Percentiles rank a stretch among this genome's conserved stretches.
These are phyloP conservation scores for Panellus pusillus DNA, from an alignment of 768 basidiomycete species.

Conservation along the genomic window DNA sequence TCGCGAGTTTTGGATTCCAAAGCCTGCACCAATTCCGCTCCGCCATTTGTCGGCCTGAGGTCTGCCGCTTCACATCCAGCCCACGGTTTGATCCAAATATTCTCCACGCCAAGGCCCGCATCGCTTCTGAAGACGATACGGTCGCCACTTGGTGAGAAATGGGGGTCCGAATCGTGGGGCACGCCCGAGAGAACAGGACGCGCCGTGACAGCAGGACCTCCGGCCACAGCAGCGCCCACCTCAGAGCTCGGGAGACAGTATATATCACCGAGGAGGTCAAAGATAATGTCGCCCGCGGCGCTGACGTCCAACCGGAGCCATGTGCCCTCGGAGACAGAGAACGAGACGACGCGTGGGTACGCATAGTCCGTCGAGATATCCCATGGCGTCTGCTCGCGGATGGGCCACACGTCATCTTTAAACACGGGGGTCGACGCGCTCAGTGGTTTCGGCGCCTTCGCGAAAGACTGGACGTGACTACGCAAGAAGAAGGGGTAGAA, in stretches of 20 bases:
- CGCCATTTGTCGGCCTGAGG: conserved; percentile 36
- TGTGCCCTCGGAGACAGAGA: conserved; percentile 72
- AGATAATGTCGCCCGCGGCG: conserved; percentile 70
- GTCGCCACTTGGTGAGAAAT: conserved; percentile 68
- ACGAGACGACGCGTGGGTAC: conserved; percentile 64
- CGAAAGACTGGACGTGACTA: conserved; percentile 21
- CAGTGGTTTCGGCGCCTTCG: conserved; percentile 20
- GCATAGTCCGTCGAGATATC: conserved; percentile 77
- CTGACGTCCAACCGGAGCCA: conserved; percentile 77
- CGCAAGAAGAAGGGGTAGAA: conserved; percentile 28
- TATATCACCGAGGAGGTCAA: conserved; percentile 74
- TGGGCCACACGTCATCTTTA: conserved; percentile 55
- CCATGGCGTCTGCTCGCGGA: conserved; percentile 61
- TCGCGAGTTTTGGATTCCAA: conserved; percentile 40
- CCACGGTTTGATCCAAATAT: conserved; percentile 73
- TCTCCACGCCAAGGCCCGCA: conserved; percentile 70
- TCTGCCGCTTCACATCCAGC: conserved; percentile 64
- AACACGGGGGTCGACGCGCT: conserved; percentile 35
- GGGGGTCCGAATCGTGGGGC: conserved; percentile 71
- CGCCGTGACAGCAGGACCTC: conserved; percentile 37
- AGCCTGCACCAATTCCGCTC: conserved; percentile 35
- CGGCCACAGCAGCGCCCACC: conserved; percentile 28
- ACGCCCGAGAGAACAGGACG: conserved; percentile 62
- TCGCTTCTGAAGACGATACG: conserved; percentile 70
- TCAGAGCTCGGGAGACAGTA: conserved; percentile 56